phyloP scores from a whole-genome alignment of 169 alveolate genomes.

The Babesia caballi region DNA sequence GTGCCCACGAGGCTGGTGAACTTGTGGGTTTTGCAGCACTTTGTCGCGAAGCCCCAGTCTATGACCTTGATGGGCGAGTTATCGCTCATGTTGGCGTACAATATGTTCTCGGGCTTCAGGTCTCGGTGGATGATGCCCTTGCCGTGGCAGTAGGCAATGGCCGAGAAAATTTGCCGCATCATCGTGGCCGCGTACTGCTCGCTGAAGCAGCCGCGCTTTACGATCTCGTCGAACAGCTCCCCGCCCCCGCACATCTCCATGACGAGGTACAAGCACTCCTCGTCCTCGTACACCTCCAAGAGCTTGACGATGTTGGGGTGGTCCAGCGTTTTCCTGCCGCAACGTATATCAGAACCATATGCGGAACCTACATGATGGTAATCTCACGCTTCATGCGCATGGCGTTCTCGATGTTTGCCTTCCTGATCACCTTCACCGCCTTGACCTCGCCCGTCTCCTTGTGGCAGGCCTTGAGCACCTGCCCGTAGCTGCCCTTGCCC shows the following conservation, averaged over 20 bases:
- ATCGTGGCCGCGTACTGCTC: constrained; percentile 89
- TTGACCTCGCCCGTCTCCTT: constrained; percentile 80
- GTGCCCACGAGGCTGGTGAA: constrained; percentile 87
- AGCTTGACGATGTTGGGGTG: constrained; percentile 89
- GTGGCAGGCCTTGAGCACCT: constrained; percentile 84
- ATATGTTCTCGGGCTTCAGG: constrained; percentile 95
- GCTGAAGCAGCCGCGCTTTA: constrained; percentile 82
- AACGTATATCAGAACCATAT: background rate
- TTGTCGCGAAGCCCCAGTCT: constrained; percentile 91
- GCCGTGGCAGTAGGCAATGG: constrained; percentile 90
- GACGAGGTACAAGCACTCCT: constrained; percentile 85
- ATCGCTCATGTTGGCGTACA: constrained; percentile 82
- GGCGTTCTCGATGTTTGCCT: constrained; percentile 82
- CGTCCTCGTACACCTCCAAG: constrained; percentile 89
- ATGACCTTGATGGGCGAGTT: constrained; percentile 89
- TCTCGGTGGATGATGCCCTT: constrained; percentile 93
- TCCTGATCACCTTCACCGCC: constrained; percentile 84
- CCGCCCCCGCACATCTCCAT: constrained; percentile 94
- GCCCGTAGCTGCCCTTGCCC: constrained; percentile 88
- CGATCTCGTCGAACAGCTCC: constrained; percentile 94
- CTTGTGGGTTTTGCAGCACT: constrained; percentile 82
- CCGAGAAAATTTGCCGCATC: constrained; percentile 90
- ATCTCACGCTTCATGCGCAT: constrained; percentile 86
- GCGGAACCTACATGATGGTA: constrained; percentile 71
- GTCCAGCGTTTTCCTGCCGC: constrained; percentile 79